phyloP scores from a whole-genome alignment of 768 basidiomycete species.

The Antrodiella citrinella region DNA sequence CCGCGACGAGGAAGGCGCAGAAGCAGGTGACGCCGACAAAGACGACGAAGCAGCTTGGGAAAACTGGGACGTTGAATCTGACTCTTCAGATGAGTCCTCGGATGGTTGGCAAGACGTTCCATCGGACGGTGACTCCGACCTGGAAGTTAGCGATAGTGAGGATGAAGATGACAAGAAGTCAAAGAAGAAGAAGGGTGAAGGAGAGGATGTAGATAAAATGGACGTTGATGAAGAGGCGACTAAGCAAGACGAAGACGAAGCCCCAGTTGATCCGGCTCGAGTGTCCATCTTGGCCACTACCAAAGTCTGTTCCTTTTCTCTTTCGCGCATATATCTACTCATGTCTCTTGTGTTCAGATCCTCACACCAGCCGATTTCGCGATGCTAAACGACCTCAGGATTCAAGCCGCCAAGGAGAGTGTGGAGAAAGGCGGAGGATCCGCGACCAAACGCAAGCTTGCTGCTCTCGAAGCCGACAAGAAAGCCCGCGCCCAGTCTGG shows the following conservation, averaged over 20 bases:
- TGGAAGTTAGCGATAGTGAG: conserved; percentile 84
- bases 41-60: conserved; percentile 73
- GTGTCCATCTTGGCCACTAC: conserved; percentile 71
- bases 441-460: conserved; percentile 84
- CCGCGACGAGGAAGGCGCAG: conserved; percentile 49
- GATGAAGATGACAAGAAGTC: conserved; percentile 40
- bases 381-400: conserved; percentile 78
- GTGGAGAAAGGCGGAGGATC: conserved; percentile 64
- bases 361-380: conserved; percentile 97
- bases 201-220: conserved; percentile 9
- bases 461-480: conserved; percentile 65
- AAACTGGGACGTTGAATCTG: conserved; percentile 82
- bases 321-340: conserved; percentile 1
- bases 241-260: conserved; percentile 49
- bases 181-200: conserved; percentile 15
- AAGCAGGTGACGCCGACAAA: conserved; percentile 42
- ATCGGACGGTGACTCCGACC: conserved; percentile 55
- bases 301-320: conserved; percentile 41
- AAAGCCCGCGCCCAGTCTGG: conserved; percentile 39
- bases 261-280: conserved; percentile 24
- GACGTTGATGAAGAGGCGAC: conserved; percentile 55
- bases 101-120: conserved; percentile 77
- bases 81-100: conserved; percentile 46
- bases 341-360: too few species aligned
- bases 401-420: conserved; percentile 66